These are phyloP conservation scores for Thalassiosira ordinaria DNA, from an alignment of 352 stramenopile species.

Conservation along the genomic window DNA sequence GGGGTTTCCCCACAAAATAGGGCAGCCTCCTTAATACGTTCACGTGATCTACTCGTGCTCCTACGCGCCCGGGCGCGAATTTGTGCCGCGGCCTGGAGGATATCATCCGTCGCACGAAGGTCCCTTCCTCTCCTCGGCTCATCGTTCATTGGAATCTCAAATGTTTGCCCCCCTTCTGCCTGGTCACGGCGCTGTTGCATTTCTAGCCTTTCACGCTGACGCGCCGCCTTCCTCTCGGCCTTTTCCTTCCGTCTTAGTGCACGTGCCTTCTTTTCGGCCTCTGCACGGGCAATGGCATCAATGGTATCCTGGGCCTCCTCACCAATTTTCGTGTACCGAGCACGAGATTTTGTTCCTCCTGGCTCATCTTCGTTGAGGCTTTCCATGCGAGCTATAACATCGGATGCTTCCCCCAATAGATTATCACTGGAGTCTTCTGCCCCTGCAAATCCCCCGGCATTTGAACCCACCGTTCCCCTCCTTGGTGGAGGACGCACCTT, in stretches of 20 bases:
- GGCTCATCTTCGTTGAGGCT: background rate
- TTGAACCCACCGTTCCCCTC: background rate
- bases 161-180: background rate
- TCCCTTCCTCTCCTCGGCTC: slow-evolving; percentile 1
- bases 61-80: slow-evolving; percentile 36
- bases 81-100: slow-evolving; percentile 24
- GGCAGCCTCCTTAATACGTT: slow-evolving; percentile 29
- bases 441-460: too few relatives aligned
- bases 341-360: background rate
- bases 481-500: background rate
- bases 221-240: slow-evolving; percentile 4
- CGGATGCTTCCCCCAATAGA: slow-evolving; percentile 14
- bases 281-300: background rate
- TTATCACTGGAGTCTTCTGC: slow-evolving; percentile 3
- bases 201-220: background rate
- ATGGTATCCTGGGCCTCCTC: background rate
- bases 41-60: slow-evolving; percentile 43
- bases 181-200: background rate
- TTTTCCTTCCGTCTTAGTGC: slow-evolving; percentile 12
- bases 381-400: slow-evolving; percentile 18
- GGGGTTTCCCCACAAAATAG: slow-evolving; percentile 43
- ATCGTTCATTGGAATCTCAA: slow-evolving; percentile 26
- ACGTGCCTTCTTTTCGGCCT: background rate
- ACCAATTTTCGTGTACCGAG: background rate
- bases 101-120: slow-evolving; percentile 1